Conservation (phyloP, 768 basidiomycete genomes). For the Chalciporus sphaerocephalus region DNA sequence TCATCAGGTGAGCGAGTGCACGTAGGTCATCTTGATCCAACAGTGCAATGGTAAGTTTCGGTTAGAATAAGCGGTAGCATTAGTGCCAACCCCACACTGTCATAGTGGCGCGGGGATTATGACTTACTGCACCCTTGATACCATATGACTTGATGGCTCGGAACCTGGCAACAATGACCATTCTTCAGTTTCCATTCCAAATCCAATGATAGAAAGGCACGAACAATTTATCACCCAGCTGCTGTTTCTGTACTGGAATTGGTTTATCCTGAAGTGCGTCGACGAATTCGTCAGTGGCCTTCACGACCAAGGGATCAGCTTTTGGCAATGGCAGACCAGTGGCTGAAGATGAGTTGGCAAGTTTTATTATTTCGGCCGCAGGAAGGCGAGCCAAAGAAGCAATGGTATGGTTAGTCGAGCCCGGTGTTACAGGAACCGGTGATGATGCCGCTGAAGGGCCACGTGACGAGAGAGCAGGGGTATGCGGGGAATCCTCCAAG, state of each 20-base stretch:
- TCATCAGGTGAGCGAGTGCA: conserved; percentile 80
- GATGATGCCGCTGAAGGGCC: conserved; percentile 71
- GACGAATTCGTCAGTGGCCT: conserved; percentile 70
- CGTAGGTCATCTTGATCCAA: conserved; percentile 84
- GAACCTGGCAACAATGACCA: conserved; percentile 37
- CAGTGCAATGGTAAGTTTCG: conserved; percentile 79
- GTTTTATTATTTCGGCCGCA: conserved; percentile 67
- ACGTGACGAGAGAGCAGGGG: conserved; percentile 72
- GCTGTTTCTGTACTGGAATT: conserved; percentile 66
- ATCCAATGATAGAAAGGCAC: conserved; percentile 20
- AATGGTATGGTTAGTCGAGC: conserved; percentile 51
- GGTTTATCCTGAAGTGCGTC: conserved; percentile 56
- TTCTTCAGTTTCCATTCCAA: conserved; percentile 20
- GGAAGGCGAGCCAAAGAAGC: conserved; percentile 67
- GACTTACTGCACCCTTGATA: conserved; percentile 70
- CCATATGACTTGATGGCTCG: conserved; percentile 69
- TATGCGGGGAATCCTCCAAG: conserved; percentile 55
- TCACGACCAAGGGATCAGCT: conserved; percentile 63
- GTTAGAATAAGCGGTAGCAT: conserved; percentile 37
- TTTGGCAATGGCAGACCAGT: conserved; percentile 58
- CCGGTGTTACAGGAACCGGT: conserved; percentile 61
- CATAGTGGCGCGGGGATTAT: background rate
- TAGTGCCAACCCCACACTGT: background rate
- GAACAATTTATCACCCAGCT: conserved; percentile 73
- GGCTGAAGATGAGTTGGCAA: conserved; percentile 49